A percentile compares a stretch with the other conserved stretches of the same genome.
These are phyloP conservation scores for Sporothrix luriei DNA, from an alignment of 2,329 filamentous ascomycete species.

Conservation along the genomic window DNA sequence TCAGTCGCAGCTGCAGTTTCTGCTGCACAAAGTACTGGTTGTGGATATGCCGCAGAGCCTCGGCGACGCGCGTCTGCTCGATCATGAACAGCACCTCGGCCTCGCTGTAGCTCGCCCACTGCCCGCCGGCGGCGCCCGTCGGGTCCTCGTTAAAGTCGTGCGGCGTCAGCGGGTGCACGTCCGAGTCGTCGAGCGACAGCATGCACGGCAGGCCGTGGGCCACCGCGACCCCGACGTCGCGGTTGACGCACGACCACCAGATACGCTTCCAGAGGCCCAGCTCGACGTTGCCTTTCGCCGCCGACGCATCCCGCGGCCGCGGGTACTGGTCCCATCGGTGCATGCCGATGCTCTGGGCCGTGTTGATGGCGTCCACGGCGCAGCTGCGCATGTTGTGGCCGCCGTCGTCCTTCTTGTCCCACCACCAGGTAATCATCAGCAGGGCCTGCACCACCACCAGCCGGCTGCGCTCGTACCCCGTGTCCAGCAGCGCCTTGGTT, in stretches of 20 bases:
- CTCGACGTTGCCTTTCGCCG: conserved; percentile 6
- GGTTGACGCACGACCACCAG: conserved; percentile 35
- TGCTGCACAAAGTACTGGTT: conserved; percentile 30
- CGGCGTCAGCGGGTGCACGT: conserved; percentile 32
- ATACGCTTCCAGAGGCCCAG: conserved; percentile 33
- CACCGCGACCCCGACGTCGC: conserved; percentile 32
- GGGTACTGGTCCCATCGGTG: conserved; percentile 33
- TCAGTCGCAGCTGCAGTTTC: conserved; percentile 26
- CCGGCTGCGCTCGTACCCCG: conserved; percentile 32
- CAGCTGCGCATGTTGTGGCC: conserved; percentile 34
- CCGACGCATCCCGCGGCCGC: conserved; percentile 28
- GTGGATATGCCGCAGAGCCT: conserved; percentile 27
- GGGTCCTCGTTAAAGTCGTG: conserved; percentile 34
- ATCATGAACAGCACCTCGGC: conserved; percentile 30
- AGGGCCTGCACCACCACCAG: conserved; percentile 31
- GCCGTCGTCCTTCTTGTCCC: conserved; percentile 36
- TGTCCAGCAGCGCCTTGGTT: conserved; percentile 33
- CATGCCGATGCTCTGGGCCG: conserved; percentile 36
- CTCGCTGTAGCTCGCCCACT: conserved; percentile 26
- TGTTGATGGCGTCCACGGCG: conserved; percentile 34
- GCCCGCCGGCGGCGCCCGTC: background rate
- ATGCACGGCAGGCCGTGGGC: conserved; percentile 34
- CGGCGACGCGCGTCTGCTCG: conserved; percentile 26
- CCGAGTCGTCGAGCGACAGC: conserved; percentile 31
- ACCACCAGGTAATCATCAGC: conserved; percentile 35